Evolutionary conservation across 78 protist genomes (phyloP), one percentile per base, ranked within the genome.

Genomic region (Dictyostelium brefeldianum): DNA sequence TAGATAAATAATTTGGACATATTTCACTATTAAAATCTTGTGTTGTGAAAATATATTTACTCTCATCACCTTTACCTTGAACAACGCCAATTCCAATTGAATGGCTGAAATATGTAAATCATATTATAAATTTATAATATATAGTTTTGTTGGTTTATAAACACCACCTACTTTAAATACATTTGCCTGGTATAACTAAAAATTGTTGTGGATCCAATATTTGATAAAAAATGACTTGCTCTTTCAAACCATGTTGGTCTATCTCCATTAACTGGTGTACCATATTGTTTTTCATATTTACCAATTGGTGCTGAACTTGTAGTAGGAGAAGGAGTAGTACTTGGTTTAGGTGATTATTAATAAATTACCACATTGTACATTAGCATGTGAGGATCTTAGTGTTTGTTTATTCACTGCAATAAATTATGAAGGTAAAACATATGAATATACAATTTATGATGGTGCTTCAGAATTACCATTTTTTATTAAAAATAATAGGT

Each of bases 171-270:
- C 9, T 0, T n/a, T 1, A 2, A 73, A 73, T 18, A 73, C 79
- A 18, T 73, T 73, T 20, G 57, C 59, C 59, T 36, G 43, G 43
- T 3, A 22, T 14, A 2, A 9, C 29, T 8, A 73, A 73, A 47
- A 29, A 73, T 20, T 43, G 41, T 73, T 18, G 31, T 73, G 79
- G 79, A n/a, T 73, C 79, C 22, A 6, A 31, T 31, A 73, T 73
- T 73, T 10, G 46, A 10, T n/a, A 73, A 9, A 43, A 73, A n/a
- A 10, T 46, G 79, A 18, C 17, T 50, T 6, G 79, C 47, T 73
- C 79, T 73, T 73, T 73, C 79, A 46, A 46, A 5, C 51, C 56
- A 73, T 20, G 18, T 20, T 73, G 79, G 79, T 46, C 79, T 17
- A n/a, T 47, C 56, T 0, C 56, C 56, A 47, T 47, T 73, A 9